These are phyloP conservation scores for Penicillium polonicum DNA, from an alignment of 2,329 filamentous ascomycete species.

Conservation along the genomic window DNA sequence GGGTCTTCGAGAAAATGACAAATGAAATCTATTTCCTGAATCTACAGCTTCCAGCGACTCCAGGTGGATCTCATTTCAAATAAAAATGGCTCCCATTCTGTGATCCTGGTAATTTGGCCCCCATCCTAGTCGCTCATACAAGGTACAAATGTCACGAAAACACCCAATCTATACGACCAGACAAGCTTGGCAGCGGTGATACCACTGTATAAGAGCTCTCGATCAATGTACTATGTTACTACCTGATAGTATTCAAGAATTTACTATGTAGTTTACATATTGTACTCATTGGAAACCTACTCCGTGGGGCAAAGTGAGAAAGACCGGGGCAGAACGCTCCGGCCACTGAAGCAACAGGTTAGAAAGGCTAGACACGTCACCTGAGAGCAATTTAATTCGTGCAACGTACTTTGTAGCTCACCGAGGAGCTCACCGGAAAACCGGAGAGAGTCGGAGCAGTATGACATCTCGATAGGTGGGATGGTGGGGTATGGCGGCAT, in stretches of 20 bases:
- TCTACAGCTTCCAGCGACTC: background rate
- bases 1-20: background rate
- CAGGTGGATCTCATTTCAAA: background rate
- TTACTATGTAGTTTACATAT: background rate
- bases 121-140: background rate
- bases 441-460: slow-evolving; percentile 22
- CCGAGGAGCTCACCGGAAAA: slow-evolving; percentile 13
- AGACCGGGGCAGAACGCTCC: slow-evolving; percentile 5
- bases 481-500: slow-evolving; percentile 36
- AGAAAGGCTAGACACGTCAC: slow-evolving; percentile 5
- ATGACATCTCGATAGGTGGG: background rate
- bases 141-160: background rate
- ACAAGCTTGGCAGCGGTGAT: background rate
- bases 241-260: background rate
- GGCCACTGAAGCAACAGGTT: slow-evolving; percentile 1
- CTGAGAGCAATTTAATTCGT: slow-evolving; percentile 5
- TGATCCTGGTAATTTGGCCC: background rate
- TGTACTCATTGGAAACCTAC: background rate
- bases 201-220: too few species aligned
- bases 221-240: background rate
- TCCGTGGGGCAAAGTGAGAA: background rate
- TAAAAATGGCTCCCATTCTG: background rate
- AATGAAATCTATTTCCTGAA: background rate
- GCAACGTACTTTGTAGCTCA: background rate
- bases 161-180: background rate